Conservation (phyloP, 2,329 filamentous ascomycete species). For the Scytalidium lignicola region DNA sequence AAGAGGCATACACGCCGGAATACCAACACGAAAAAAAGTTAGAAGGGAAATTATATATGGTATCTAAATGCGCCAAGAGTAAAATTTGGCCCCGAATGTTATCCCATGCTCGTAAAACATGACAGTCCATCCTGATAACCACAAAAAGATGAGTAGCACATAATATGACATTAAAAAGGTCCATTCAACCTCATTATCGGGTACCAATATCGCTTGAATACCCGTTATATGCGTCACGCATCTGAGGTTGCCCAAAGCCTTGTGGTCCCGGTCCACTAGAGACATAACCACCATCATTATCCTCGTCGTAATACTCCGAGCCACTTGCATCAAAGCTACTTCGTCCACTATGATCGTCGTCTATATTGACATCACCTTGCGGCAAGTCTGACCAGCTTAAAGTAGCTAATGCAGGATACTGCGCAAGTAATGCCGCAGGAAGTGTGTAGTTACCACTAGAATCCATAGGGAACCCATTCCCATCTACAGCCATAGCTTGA, state of each 20-base stretch:
- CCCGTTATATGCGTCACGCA: slow-evolving; percentile 24
- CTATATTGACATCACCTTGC: slow-evolving; percentile 54
- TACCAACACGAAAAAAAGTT: background rate
- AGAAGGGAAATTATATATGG: background rate
- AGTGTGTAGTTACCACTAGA: slow-evolving; percentile 58
- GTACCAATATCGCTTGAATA: slow-evolving; percentile 28
- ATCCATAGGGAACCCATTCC: slow-evolving; percentile 54
- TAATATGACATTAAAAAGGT: background rate
- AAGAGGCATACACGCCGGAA: background rate
- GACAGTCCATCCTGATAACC: background rate
- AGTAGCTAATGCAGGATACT: slow-evolving; percentile 88
- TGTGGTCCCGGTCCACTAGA: slow-evolving; percentile 34
- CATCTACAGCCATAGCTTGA: slow-evolving; percentile 55
- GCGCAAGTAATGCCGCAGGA: slow-evolving; percentile 82
- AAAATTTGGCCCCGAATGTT: background rate
- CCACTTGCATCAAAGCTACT: slow-evolving; percentile 78
- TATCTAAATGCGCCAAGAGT: background rate
- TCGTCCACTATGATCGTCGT: slow-evolving; percentile 71
- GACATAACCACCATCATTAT: slow-evolving; percentile 64
- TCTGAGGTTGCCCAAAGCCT: slow-evolving; percentile 22
- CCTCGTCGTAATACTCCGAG: slow-evolving; percentile 64
- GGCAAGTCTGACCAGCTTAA: slow-evolving; percentile 80
- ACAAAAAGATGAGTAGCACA: background rate
- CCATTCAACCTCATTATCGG: slow-evolving; percentile 10
- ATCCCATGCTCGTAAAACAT: background rate